phyloP scores from a whole-genome alignment of 192 early-diverging fungal genomes.

The Obelidium mucronatum region DNA sequence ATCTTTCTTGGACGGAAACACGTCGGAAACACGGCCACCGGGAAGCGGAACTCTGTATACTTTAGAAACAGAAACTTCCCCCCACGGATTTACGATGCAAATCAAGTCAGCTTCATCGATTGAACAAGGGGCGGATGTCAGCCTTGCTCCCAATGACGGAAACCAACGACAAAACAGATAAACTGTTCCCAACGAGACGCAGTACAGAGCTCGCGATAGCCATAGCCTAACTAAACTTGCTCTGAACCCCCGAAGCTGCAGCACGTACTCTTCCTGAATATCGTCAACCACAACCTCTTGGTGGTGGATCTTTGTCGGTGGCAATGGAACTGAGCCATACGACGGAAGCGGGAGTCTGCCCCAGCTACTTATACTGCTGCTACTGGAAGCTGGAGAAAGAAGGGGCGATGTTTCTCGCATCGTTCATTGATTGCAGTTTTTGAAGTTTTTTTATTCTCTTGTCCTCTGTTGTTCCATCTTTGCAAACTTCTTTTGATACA shows the following conservation, averaged over 20 bases:
- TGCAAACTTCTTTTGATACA: conserved; percentile 32
- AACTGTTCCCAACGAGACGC: conserved; percentile 73
- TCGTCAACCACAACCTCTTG: conserved; percentile 14
- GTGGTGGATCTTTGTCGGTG: background rate
- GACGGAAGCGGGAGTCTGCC: background rate
- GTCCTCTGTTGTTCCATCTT: background rate
- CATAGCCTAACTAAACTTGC: conserved; percentile 4
- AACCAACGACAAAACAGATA: conserved; percentile 89
- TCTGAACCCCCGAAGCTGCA: conserved; percentile 2
- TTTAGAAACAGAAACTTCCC: conserved; percentile 41
- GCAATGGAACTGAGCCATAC: background rate
- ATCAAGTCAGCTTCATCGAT: conserved; percentile 80
- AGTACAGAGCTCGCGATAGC: conserved; percentile 69
- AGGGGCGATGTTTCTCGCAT: background rate
- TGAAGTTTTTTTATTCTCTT: background rate
- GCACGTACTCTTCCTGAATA: background rate
- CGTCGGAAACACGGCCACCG: conserved; percentile 40
- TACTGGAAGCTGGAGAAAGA: background rate
- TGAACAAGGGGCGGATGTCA: conserved; percentile 69
- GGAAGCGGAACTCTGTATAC: background rate
- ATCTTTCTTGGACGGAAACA: background rate
- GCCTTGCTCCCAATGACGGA: conserved; percentile 73
- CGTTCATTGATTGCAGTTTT: background rate
- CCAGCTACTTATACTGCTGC: background rate
- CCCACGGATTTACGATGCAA: conserved; percentile 59